Conservation (phyloP, 345 rosid species). For the Arabis alpina region DNA sequence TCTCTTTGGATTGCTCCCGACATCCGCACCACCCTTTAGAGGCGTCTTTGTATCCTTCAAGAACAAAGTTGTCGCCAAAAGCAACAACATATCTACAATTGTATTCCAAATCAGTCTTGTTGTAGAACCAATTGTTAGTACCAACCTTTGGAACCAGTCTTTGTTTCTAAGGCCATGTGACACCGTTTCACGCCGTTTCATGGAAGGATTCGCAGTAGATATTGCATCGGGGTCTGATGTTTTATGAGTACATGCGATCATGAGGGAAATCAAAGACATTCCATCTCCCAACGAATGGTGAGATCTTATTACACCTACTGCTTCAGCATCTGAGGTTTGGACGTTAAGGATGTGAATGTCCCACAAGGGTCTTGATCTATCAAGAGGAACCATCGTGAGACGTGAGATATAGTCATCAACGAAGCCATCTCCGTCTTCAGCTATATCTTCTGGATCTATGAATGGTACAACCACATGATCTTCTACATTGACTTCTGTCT, state of each 20-base stretch:
- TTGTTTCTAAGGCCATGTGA: not conserved
- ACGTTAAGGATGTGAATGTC: slow-evolving; percentile 78
- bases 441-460: slow-evolving; percentile 44
- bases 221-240: slow-evolving; percentile 56
- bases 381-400: slow-evolving; percentile 56
- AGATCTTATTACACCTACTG: slow-evolving; percentile 46
- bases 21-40: slow-evolving; percentile 43
- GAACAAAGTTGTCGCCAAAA: slow-evolving; percentile 48
- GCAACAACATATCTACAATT: slow-evolving; percentile 48
- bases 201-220: slow-evolving; percentile 55
- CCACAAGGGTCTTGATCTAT: slow-evolving; percentile 77
- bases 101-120: slow-evolving; percentile 58
- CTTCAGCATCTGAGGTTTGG: slow-evolving; percentile 70
- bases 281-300: slow-evolving; percentile 76
- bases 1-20: slow-evolving; percentile 35
- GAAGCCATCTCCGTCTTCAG: slow-evolving; percentile 56
- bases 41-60: slow-evolving; percentile 60
- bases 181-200: slow-evolving; percentile 28
- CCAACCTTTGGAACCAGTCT: slow-evolving; percentile 41
- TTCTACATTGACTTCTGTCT: slow-evolving; percentile 55
- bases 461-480: slow-evolving; percentile 63
- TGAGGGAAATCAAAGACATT: slow-evolving; percentile 57
- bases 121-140: slow-evolving; percentile 42
- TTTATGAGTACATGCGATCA: slow-evolving; percentile 60
- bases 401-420: slow-evolving; percentile 68